phyloP scores from a whole-genome alignment of 352 stramenopile species.

The Globisporangium irregulare region DNA sequence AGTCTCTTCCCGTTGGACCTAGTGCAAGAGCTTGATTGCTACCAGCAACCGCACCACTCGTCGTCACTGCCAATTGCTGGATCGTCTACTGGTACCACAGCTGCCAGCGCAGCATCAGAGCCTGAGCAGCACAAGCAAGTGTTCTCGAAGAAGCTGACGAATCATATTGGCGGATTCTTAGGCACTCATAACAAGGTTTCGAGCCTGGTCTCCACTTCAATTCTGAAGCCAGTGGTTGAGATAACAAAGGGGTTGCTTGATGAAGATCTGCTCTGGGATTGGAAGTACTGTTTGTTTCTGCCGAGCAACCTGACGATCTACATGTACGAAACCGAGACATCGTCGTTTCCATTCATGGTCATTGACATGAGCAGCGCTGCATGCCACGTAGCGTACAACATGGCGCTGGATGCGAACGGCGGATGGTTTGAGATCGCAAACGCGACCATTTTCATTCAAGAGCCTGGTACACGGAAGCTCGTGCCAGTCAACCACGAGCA shows the following conservation, averaged over 20 bases:
- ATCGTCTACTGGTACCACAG: background rate
- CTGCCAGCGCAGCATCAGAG: background rate
- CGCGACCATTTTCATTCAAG: slow-evolving; percentile 33
- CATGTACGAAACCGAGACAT: slow-evolving; percentile 55
- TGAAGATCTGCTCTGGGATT: slow-evolving; percentile 53
- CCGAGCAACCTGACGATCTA: slow-evolving; percentile 47
- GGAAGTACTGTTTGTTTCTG: slow-evolving; percentile 70
- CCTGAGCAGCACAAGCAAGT: slow-evolving; percentile 16
- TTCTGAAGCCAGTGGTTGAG: slow-evolving; percentile 36
- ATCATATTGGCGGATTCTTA: slow-evolving; percentile 53
- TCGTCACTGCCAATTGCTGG: background rate
- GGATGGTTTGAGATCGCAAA: slow-evolving; percentile 63
- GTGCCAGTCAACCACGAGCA: slow-evolving; percentile 29
- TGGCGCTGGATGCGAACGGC: slow-evolving; percentile 33
- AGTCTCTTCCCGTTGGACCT: slow-evolving; percentile 67
- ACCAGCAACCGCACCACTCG: slow-evolving; percentile 11
- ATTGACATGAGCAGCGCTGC: slow-evolving; percentile 51
- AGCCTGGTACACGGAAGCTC: slow-evolving; percentile 29
- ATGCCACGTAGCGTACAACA: slow-evolving; percentile 46
- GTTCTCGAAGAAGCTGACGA: slow-evolving; percentile 59
- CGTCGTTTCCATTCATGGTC: slow-evolving; percentile 34
- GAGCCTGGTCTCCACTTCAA: slow-evolving; percentile 38
- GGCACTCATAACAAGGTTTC: slow-evolving; percentile 48
- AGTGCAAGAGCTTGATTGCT: slow-evolving; percentile 59
- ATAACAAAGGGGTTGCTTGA: slow-evolving; percentile 40